Evolutionary conservation across 2,329 filamentous ascomycete genomes (phyloP), one percentile per base, ranked within the genome.

Genomic region (Talaromyces sp.): DNA sequence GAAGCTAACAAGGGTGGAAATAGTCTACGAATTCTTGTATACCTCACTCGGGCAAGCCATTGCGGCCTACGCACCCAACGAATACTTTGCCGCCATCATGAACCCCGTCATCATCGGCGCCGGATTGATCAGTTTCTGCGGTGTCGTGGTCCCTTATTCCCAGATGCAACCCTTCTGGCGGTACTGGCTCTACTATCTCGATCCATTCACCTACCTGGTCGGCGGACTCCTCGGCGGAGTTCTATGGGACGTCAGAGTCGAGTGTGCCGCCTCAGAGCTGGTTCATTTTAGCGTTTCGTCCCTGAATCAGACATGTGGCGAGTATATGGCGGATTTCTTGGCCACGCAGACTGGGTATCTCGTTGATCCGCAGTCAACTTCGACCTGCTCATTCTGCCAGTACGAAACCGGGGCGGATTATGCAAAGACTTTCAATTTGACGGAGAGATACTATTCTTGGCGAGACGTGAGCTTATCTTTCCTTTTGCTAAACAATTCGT

Each of bases 31-130:
- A 54, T 70, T 78, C 23, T 61, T 80, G 0, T 80, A 79, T 58
- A 79, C 77, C 0, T 78, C 75, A 0, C 73, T 79, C 58, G 78
- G 78, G 1, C 77, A 79, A 62, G 72, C 71, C 2, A 77, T 87
- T n/a, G 84, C 85, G 0, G 85, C 86, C 0, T 87, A 87, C 63
- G 82, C 85, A 0, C 85, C 85, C 0, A 87, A 85, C 64, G 84
- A 81, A 36, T 81, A 85, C 10, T 86, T 87, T 52, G 85, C 85
- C 0, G 77, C 83, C 0, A 77, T 87, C 4, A 79, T 81, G 63
- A 87, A 87, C 65, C 84, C 84, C 0, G 69, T 87, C 0, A 58
- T 87, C 10, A 75, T 87, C 60, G 79, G 82, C 5, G 73, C 75
- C 0, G 76, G 71, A 1, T 64, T 79, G 64, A 64, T 78, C 60